Percentiles rank a stretch among this genome's conserved stretches.
These are phyloP conservation scores for Kalmanozyma brasiliensis DNA, from an alignment of 1,284 basidiomycete genomes.

Conservation along the genomic window DNA sequence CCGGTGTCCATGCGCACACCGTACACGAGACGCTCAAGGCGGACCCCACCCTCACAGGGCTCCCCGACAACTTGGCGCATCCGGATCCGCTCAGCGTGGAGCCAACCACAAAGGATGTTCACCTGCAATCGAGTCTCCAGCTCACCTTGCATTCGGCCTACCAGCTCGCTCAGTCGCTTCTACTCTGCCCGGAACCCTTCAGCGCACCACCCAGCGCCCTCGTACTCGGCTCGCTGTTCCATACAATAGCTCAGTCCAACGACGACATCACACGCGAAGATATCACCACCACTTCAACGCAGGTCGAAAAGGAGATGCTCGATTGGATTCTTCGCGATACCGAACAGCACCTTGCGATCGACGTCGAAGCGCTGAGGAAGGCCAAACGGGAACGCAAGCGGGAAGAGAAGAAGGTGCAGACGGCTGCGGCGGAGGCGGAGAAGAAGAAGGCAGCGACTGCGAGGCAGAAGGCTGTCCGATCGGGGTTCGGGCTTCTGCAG, in stretches of 20 bases:
- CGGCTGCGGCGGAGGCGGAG: conserved; percentile 14
- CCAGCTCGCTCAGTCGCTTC: conserved; percentile 40
- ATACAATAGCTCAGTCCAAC: conserved; percentile 26
- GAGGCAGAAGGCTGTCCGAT: conserved; percentile 23
- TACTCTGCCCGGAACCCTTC: conserved; percentile 37
- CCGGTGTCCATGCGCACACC: conserved; percentile 18
- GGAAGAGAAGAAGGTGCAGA: conserved; percentile 38
- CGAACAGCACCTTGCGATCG: conserved; percentile 38
- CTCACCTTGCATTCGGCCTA: conserved; percentile 38
- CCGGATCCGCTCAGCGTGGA: conserved; percentile 24
- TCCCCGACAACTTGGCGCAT: conserved; percentile 17
- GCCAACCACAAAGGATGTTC: conserved; percentile 41
- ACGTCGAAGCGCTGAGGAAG: conserved; percentile 45
- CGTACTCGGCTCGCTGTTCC: conserved; percentile 38
- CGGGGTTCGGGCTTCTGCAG: conserved; percentile 31
- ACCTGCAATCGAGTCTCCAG: conserved; percentile 39
- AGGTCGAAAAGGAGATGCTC: conserved; percentile 33
- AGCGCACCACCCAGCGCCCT: conserved; percentile 34
- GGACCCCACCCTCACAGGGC: conserved; percentile 14
- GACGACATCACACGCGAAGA: conserved; percentile 19
- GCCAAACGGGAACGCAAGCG: conserved; percentile 44
- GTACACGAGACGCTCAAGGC: conserved; percentile 33
- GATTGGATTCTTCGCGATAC: conserved; percentile 43
- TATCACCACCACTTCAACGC: conserved; percentile 10
- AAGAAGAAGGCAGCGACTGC: conserved; percentile 17